Conservation (phyloP, 2,329 filamentous ascomycete genomes). For the Periconia sp. region DNA sequence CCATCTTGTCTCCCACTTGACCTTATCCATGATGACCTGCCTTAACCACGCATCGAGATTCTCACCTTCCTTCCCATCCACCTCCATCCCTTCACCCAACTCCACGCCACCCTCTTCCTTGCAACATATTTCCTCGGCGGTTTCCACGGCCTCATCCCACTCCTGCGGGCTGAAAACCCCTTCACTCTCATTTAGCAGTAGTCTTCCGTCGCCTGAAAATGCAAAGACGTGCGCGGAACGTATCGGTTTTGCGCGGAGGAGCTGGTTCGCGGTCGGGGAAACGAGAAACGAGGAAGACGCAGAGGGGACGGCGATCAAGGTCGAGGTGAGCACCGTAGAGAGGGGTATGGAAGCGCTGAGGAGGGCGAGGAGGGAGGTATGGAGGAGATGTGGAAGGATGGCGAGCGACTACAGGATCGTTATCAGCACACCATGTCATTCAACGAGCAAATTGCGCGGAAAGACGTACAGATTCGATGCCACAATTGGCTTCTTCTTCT, state of each 20-base stretch:
- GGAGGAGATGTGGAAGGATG: slow-evolving; percentile 78
- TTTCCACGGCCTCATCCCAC: slow-evolving; percentile 71
- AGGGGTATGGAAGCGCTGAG: slow-evolving; percentile 82
- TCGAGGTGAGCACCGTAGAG: slow-evolving; percentile 75
- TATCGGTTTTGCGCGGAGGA: slow-evolving; percentile 66
- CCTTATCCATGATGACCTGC: slow-evolving; percentile 43
- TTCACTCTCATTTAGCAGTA: slow-evolving; percentile 80
- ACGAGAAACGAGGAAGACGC: slow-evolving; percentile 46
- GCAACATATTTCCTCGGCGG: slow-evolving; percentile 68
- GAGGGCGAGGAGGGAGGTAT: slow-evolving; percentile 80
- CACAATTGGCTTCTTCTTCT: slow-evolving; percentile 65
- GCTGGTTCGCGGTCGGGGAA: slow-evolving; percentile 63
- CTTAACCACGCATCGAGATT: slow-evolving; percentile 44
- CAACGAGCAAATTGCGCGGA: background rate
- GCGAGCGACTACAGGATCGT: slow-evolving; percentile 64
- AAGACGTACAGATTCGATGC: slow-evolving; percentile 59
- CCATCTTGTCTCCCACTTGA: slow-evolving; percentile 46
- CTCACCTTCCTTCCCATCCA: slow-evolving; percentile 34
- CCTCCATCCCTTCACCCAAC: slow-evolving; percentile 43
- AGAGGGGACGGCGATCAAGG: slow-evolving; percentile 74
- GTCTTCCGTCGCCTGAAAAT: slow-evolving; percentile 66
- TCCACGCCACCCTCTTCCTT: slow-evolving; percentile 40
- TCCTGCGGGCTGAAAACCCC: slow-evolving; percentile 73
- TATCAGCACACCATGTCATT: slow-evolving; percentile 1
- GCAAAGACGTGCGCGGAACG: slow-evolving; percentile 85